Evolutionary conservation across 768 basidiomycete genomes (phyloP), one percentile per base, ranked within the genome.

Genomic region (Mycena haematopus): DNA sequence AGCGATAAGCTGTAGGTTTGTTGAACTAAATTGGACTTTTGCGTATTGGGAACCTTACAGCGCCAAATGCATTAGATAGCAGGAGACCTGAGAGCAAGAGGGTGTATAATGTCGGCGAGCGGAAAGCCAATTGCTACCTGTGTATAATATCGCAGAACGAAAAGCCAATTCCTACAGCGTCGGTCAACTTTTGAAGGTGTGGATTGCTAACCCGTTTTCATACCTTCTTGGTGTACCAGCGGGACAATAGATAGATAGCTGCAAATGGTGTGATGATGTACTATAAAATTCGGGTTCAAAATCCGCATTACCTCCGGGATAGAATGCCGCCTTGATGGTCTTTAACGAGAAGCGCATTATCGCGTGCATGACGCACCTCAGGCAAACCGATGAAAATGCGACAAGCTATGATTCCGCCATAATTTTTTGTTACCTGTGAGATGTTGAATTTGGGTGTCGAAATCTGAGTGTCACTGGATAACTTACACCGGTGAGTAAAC

Each of bases 11-110:
- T 89, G 63, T 9, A 27, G 10, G 19, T n/a, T 7, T 15, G 17
- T 62, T 24, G 36, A 58, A 17, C 21, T 27, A 36, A 62, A 40
- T 11, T 52, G 27, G 13, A 10, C 25, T 31, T 47, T 33, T 33
- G 8, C n/a, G 11, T 19, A 35, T 21, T 25, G n/a, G 10, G 38
- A 3, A 15, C 69, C 84, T 69, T 61, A 88, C 87, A 49, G 83
- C 79, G 42, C 89, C 87, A 66, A 90, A 89, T 11, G 89, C 88
- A 69, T 88, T 87, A 6, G 87, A 87, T 36, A 88, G 80, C 5
- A 89, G 75, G 15, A 88, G 71, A 0, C 88, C 29, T 31, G n/a
- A n/a, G n/a, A n/a, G n/a, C n/a, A n/a, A n/a, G n/a, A n/a, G 87
- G 10, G 79, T 80, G 66, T 85, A 89, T 1, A 91, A 76, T 44